Conservation (phyloP, 2,329 filamentous ascomycete species). For the Fusarium napiforme region DNA sequence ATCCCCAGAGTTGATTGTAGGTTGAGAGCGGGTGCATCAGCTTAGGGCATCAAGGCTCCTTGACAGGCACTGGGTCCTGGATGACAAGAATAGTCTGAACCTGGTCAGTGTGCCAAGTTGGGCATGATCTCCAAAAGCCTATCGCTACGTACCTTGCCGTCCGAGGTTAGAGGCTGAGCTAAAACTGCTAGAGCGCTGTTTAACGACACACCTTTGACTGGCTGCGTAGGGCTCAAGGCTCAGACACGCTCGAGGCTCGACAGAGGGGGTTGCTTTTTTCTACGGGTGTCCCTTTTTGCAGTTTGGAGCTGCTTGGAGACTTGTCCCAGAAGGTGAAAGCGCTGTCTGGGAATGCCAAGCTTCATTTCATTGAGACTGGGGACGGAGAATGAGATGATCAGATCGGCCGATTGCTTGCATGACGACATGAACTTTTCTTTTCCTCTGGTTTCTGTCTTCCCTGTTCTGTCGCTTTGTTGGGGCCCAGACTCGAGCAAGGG, state of each 20-base stretch:
- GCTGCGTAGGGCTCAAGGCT: slow-evolving; percentile 15
- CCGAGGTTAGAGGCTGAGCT: slow-evolving; percentile 14
- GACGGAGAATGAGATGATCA: slow-evolving; percentile 23
- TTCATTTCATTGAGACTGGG: slow-evolving; percentile 33
- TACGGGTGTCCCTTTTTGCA: slow-evolving; percentile 1
- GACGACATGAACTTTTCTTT: slow-evolving; percentile 34
- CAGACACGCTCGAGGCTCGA: not conserved
- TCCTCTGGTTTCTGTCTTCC: not conserved
- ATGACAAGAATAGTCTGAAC: slow-evolving; percentile 36
- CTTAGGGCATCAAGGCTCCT: slow-evolving; percentile 28
- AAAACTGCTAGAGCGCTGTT: not conserved
- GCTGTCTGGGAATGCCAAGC: slow-evolving; percentile 35
- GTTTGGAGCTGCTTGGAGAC: slow-evolving; percentile 15
- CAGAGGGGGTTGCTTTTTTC: slow-evolving; percentile 14
- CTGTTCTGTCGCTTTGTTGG: not conserved
- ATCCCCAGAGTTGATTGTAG: slow-evolving; percentile 41
- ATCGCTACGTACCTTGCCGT: slow-evolving; percentile 16
- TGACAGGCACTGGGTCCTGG: slow-evolving; percentile 17
- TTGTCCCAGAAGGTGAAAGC: slow-evolving; percentile 32
- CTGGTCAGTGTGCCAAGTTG: slow-evolving; percentile 27
- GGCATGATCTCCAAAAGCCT: slow-evolving; percentile 43
- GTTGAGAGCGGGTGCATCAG: slow-evolving; percentile 20
- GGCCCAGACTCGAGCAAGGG: slow-evolving; percentile 12
- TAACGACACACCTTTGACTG: slow-evolving; percentile 35
- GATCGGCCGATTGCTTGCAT: slow-evolving; percentile 41